Evolutionary conservation across 1,139 yeast species (phyloP).

Genomic region (Zygoascus hellenicus): DNA sequence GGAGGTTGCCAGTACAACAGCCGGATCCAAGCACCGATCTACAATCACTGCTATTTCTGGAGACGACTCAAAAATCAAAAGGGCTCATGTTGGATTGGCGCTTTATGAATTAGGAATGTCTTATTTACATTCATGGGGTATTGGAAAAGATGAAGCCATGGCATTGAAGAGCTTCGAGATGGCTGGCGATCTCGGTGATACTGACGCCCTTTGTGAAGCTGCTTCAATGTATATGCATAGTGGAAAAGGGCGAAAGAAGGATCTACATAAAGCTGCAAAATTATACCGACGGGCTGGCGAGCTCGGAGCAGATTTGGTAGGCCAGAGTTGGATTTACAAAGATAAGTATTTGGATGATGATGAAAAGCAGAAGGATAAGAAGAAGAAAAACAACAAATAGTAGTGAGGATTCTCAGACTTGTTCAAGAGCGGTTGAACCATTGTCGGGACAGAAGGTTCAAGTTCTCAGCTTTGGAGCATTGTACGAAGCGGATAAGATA

Average conservation of each 20-base stretch:
- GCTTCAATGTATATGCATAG: slow-evolving; percentile 65
- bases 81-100: slow-evolving; percentile 38
- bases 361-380: slow-evolving; percentile 12
- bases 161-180: slow-evolving; percentile 59
- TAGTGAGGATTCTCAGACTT: background rate
- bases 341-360: slow-evolving; percentile 48
- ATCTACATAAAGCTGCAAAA: slow-evolving; percentile 58
- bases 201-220: slow-evolving; percentile 63
- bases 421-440: background rate
- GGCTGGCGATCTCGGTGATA: slow-evolving; percentile 65
- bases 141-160: slow-evolving; percentile 46
- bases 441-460: background rate
- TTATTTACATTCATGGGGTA: slow-evolving; percentile 57
- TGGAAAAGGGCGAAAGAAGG: slow-evolving; percentile 52
- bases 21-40: slow-evolving; percentile 20
- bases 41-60: slow-evolving; percentile 5
- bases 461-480: too few relatives aligned
- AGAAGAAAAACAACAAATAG: slow-evolving; percentile 9
- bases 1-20: background rate
- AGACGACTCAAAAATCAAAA: slow-evolving; percentile 21
- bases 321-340: slow-evolving; percentile 75
- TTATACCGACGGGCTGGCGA: slow-evolving; percentile 65
- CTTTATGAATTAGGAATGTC: slow-evolving; percentile 58
- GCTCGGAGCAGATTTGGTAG: slow-evolving; percentile 58
- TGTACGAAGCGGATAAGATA: too few relatives aligned